Evolutionary conservation across 345 rosid species (phyloP), one percentile per base, ranked within the genome.

Genomic region (Lepidium africanum): DNA sequence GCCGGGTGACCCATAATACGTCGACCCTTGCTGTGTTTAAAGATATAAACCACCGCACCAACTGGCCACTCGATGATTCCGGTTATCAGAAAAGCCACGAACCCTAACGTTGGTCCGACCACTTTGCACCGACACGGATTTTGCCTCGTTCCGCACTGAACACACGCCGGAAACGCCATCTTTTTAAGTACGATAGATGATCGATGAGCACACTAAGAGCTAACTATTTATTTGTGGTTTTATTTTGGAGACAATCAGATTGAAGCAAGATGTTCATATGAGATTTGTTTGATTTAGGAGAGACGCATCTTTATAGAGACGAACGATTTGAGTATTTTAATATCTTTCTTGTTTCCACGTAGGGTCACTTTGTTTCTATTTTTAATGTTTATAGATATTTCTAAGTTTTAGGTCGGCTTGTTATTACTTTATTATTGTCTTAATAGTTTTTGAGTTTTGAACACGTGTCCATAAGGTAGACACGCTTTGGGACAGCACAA

Each of bases 111-210:
- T 37, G 96, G 98, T 13, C 96, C 94, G 0, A 89, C 83, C 50
- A 92, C 80, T 80, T 89, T 89, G 83, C 96, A 92, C 65, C 91
- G 76, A 83, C 96, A 92, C 0, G 92, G 95, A 77, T 92, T 92
- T 73, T 84, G 79, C 0, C 74, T 27, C 14, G 84, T 84, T 14
- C 93, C 93, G 27, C 96, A 86, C 57, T 91, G 82, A 39, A 91
- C 64, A 19, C 97, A 86, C 23, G 82, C 47, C 8, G 94, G 88
- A 51, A 87, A 73, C 68, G 14, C 68, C 77, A 66, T 79, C 43
- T 3, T 58, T 32, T 13, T 16, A 8, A 25, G 16, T 12, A 23
- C 3, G 40, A 52, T 12, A 17, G 53, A 14, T 16, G 25, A 42
- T 40, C 43, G 10, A 50, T 54, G 6, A 41, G 0, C 13, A 48